These are phyloP conservation scores for Globisporangium paddicum DNA, from an alignment of 352 stramenopile genomes.

Conservation along the genomic window DNA sequence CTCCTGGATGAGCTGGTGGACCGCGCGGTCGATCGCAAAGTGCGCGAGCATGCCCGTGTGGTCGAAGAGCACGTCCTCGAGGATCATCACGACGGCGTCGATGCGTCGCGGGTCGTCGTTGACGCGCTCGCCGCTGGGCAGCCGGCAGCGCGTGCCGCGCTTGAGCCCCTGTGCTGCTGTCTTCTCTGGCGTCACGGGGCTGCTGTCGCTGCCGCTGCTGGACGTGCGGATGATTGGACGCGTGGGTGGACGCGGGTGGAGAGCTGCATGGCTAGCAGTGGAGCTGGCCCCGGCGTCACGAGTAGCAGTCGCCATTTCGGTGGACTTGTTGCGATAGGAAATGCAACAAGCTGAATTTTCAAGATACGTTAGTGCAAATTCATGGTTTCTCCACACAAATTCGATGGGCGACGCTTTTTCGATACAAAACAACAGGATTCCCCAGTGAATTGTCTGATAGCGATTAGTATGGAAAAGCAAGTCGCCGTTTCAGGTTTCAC, in stretches of 20 bases:
- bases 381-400: no score
- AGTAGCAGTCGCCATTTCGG: background rate
- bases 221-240: background rate
- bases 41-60: conserved; percentile 77
- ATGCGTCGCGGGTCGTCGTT: conserved; percentile 50
- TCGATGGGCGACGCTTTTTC: no score
- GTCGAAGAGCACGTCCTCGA: conserved; percentile 85
- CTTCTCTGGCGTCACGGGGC: conserved; percentile 1
- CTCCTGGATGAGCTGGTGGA: conserved; percentile 68
- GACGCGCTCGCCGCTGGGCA: conserved; percentile 31
- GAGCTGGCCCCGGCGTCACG: background rate
- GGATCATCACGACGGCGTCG: conserved; percentile 76
- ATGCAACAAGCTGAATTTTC: no score
- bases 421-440: no score
- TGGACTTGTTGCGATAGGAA: no score
- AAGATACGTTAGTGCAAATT: no score
- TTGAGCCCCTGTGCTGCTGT: background rate
- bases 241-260: background rate
- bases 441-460: no score
- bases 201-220: conserved; percentile 5
- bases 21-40: conserved; percentile 71
- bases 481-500: no score
- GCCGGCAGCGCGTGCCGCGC: conserved; percentile 14
- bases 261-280: background rate
- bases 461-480: no score